Conservation (phyloP, 2,329 filamentous ascomycete species). For the Orbilia quercus region DNA sequence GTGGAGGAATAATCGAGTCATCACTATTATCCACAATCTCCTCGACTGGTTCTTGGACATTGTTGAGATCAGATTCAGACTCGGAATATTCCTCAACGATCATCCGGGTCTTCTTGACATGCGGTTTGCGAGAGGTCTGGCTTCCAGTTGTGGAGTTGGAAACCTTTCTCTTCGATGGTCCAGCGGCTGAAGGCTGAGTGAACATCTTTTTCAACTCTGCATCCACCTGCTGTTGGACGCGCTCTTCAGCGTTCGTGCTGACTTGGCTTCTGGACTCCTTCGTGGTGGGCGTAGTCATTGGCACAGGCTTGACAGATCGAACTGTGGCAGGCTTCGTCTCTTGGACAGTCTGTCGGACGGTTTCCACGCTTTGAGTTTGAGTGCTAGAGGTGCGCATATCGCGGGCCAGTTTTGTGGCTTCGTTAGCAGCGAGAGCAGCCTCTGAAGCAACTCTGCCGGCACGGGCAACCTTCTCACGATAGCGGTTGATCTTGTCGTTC, state of each 20-base stretch:
- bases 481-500: constrained; percentile 57
- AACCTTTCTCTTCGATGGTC: constrained; percentile 44
- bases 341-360: not conserved
- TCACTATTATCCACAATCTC: constrained; percentile 1
- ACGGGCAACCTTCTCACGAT: constrained; percentile 56
- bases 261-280: constrained; percentile 6
- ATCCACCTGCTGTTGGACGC: constrained; percentile 50
- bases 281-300: constrained; percentile 13
- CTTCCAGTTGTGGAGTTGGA: constrained; percentile 45
- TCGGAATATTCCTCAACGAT: constrained; percentile 46
- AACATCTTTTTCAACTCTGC: constrained; percentile 52
- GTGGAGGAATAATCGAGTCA: constrained; percentile 18
- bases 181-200: constrained; percentile 10
- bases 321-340: constrained; percentile 20
- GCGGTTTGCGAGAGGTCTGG: constrained; percentile 29
- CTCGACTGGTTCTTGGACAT: not conserved
- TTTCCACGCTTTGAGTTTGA: constrained; percentile 15
- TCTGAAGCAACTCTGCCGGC: constrained; percentile 57
- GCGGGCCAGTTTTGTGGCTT: constrained; percentile 41
- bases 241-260: constrained; percentile 23
- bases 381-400: constrained; percentile 20
- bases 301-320: constrained; percentile 12
- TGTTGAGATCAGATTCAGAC: constrained; percentile 13
- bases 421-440: constrained; percentile 57
- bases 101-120: constrained; percentile 51